Evolutionary conservation across 345 rosid genomes (phyloP), one percentile per base, ranked within the genome.

Genomic region (Brassica carinata): DNA sequence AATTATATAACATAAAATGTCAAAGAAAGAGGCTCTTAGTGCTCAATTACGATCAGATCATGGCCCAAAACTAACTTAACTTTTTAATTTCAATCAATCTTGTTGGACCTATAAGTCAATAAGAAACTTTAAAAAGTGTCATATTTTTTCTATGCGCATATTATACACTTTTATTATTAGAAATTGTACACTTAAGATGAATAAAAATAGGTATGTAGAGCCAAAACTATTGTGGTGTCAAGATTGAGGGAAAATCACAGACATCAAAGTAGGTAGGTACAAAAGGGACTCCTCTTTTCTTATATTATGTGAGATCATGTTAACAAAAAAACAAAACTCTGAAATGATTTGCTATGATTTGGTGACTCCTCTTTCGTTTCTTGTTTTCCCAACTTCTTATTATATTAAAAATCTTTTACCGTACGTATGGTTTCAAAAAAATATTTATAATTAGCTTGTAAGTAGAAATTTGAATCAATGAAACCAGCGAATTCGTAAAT

Each of bases 21-120:
- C 83, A 81, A 81, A 76, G 77, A 81, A 81, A 71, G 79, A 71
- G 83, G 83, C 83, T 81, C 66, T 2, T 75, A 81, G 80, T 81
- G 83, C 80, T 81, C 77, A 29, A 38, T 65, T 13, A 26, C 66
- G 66, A 57, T 81, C 80, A 76, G 10, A 69, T 63, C 36, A 69
- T 80, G 75, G 6, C 30, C 79, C 19, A 13, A 61, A 68, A 31
- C 19, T 75, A 64, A 75, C 43, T 34, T 38, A 53, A 69, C 58
- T 55, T 70, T 70, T 75, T 34, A 58, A 58, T 8, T 30, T 61
- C 34, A 38, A 53, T 36, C 51, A 75, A 64, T 75, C 72, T 75
- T 75, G 67, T 80, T 74, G 65, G 83, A 64, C 80, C 68, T 17
- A 69, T 48, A 64, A 74, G 79, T 64, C 79, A 69, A 69, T 80